Conservation (phyloP, 495 filamentous ascomycete genomes). For the Letharia lupina region DNA sequence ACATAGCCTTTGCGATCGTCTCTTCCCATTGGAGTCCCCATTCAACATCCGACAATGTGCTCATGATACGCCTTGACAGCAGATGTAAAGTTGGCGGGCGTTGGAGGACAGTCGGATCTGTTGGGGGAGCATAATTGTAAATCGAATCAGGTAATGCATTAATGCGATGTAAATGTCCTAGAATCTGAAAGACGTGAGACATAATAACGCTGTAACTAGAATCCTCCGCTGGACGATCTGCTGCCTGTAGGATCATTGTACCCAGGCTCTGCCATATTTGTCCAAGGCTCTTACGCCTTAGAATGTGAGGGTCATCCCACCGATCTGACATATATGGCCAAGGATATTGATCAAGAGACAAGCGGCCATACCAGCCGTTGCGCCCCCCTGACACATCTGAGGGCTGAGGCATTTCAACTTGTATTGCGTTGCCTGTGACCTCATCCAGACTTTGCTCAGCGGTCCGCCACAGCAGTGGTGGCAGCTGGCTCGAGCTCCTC, state of each 20-base stretch:
- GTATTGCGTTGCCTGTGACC: constrained; percentile 24
- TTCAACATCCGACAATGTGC: constrained; percentile 52
- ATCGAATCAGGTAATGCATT: constrained; percentile 50
- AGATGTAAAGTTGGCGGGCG: constrained; percentile 52
- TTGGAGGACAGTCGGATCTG: constrained; percentile 35
- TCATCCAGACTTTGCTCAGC: constrained; percentile 30
- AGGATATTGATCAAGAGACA: constrained; percentile 8
- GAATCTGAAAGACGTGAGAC: constrained; percentile 48
- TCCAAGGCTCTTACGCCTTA: constrained; percentile 29
- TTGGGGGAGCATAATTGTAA: constrained; percentile 40
- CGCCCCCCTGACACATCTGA: not conserved
- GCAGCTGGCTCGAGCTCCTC: constrained; percentile 16
- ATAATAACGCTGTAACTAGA: constrained; percentile 38
- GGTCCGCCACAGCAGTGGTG: constrained; percentile 26
- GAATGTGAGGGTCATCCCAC: constrained; percentile 5
- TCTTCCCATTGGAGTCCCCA: constrained; percentile 45
- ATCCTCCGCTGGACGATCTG: constrained; percentile 34
- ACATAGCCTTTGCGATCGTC: constrained; percentile 31
- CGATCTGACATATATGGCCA: constrained; percentile 1
- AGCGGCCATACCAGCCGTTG: not conserved
- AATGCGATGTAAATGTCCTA: constrained; percentile 53
- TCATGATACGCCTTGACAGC: constrained; percentile 51
- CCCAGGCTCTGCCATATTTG: constrained; percentile 47
- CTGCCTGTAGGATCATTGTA: constrained; percentile 45
- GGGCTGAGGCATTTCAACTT: not conserved